A percentile compares a stretch with the other conserved stretches of the same genome.
These are phyloP conservation scores for Globisporangium splendens DNA, from an alignment of 352 stramenopile species.

Conservation along the genomic window DNA sequence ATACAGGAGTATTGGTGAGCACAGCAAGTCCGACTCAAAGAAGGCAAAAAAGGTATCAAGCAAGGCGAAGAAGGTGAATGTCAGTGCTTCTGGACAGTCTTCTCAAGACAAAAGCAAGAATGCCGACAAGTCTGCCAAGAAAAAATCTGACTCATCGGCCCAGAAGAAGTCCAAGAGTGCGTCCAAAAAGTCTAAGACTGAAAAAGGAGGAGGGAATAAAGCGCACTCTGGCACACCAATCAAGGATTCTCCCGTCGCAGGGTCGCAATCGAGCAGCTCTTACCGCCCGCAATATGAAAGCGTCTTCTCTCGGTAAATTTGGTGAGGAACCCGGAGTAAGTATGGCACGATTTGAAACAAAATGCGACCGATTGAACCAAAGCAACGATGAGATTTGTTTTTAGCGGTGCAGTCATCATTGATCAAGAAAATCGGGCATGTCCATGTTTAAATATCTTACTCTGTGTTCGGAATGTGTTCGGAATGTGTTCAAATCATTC, in stretches of 20 bases:
- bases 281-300: constrained; percentile 67
- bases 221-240: constrained; percentile 1
- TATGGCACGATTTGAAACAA: neutral
- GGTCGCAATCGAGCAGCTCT: constrained; percentile 2
- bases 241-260: neutral
- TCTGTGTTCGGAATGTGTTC: no score
- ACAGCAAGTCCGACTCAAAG: constrained; percentile 26
- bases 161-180: constrained; percentile 10
- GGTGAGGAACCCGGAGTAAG: neutral
- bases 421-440: no score
- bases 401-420: no score
- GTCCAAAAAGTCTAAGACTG: constrained; percentile 1
- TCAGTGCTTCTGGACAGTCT: constrained; percentile 1
- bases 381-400: no score
- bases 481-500: no score
- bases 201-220: constrained; percentile 14
- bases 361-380: neutral
- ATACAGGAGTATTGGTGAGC: constrained; percentile 10
- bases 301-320: constrained; percentile 52
- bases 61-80: constrained; percentile 17
- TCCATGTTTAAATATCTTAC: no score
- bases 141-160: constrained; percentile 11
- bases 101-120: constrained; percentile 37
- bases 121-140: constrained; percentile 19
- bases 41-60: constrained; percentile 41